Base-by-base conservation (phyloP, 768 basidiomycete species). In the Leucocoprinus sp. region DNA sequence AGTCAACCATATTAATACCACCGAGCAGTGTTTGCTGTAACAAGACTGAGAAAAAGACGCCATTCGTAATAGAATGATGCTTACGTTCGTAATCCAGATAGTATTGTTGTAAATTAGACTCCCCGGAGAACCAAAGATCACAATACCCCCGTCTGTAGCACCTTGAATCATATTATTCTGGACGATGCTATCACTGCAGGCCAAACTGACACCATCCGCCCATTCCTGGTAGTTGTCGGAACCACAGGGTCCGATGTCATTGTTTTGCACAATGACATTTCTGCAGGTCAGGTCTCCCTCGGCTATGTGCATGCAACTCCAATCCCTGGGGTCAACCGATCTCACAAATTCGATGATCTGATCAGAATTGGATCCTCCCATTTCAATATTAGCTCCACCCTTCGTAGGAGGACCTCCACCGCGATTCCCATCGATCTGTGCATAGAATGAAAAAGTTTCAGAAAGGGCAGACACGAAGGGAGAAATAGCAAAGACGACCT, bases 181-280 rank as follows among this genome's bases (percentile, higher is more conserved):
- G 24, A 89, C 67, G 28, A 76, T 49, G 49, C 74, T 70, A 57
- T 80, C 77, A 50, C 61, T 64, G 57, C 86, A 90, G 51, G 76
- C 77, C 42, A 88, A 59, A 52, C 83, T 86, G 54, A 90, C 82
- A 4, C 87, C 87, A 56, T 89, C 87, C 1, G 87, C 84, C 87
- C 87, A 90, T 58, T 86, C 64, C 50, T 79, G 75, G 55, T 74
- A 84, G 3, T 53, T 50, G 47, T 83, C 79, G 1, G 65, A 64
- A 7, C 87, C 86, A 49, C 82, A 81, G 2, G 87, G 86, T 3
- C 84, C 90, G 34, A 92, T 80, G 51, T 90, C 84, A 54, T 92
- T 92, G 62, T 88, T 82, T 56, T 84, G 82, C 24, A 92, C 68
- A 3, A 74, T 75, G 9, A 64, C 67, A 46, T 80, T 79, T 48